Conservation (phyloP, 2,329 filamentous ascomycete species). For the Cryphonectria nitschkei region DNA sequence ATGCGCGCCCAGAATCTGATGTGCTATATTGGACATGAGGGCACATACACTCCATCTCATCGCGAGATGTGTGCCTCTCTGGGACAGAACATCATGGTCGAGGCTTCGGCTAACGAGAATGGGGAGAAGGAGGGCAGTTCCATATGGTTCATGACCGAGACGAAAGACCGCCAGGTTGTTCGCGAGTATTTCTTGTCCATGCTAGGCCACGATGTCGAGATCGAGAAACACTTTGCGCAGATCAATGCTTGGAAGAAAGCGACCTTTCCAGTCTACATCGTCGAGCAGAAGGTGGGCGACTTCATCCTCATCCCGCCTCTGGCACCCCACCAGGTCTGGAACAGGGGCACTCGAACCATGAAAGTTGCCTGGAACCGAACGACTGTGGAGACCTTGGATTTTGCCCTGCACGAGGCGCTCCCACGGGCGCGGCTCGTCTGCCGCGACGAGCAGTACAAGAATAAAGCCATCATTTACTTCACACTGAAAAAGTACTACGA, state of each 20-base stretch:
- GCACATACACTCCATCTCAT: slow-evolving; percentile 93
- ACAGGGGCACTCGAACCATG: slow-evolving; percentile 91
- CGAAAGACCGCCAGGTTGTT: slow-evolving; percentile 86
- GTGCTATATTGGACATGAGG: slow-evolving; percentile 98
- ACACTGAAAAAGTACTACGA: slow-evolving; percentile 78
- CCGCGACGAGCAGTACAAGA: slow-evolving; percentile 98
- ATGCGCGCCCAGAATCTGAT: slow-evolving; percentile 97
- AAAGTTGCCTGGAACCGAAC: slow-evolving; percentile 98
- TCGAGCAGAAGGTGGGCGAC: slow-evolving; percentile 88
- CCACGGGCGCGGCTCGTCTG: slow-evolving; percentile 90
- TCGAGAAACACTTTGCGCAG: slow-evolving; percentile 96
- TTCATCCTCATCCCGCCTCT: slow-evolving; percentile 92
- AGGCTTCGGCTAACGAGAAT: slow-evolving; percentile 73
- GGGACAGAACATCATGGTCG: slow-evolving; percentile 98
- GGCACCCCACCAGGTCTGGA: slow-evolving; percentile 98
- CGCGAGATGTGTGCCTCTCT: slow-evolving; percentile 97
- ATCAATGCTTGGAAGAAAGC: slow-evolving; percentile 95
- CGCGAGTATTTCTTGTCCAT: slow-evolving; percentile 93
- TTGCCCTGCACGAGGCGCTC: slow-evolving; percentile 84
- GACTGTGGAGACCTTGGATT: slow-evolving; percentile 85
- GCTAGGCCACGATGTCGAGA: slow-evolving; percentile 93
- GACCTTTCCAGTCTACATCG: slow-evolving; percentile 88
- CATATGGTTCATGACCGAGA: slow-evolving; percentile 99
- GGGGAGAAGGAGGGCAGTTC: slow-evolving; percentile 86
- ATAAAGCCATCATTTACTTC: slow-evolving; percentile 93